A percentile compares a stretch with the other conserved stretches of the same genome.
Evolutionary conservation across 345 rosid genomes (phyloP).

Genomic region (Pelargonium nanum): DNA sequence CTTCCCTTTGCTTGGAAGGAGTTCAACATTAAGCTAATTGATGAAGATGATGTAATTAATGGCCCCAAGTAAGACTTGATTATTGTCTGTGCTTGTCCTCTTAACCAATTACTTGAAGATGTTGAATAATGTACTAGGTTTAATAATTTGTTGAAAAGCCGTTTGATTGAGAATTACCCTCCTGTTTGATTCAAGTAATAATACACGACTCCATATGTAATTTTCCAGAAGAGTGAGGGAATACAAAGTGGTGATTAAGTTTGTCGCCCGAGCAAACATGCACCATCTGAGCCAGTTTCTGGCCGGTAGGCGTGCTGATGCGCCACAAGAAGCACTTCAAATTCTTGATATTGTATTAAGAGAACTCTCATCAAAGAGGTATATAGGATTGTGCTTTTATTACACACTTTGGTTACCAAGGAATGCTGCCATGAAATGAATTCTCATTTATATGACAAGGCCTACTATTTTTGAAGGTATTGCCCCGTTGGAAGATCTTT

Average conservation of each 20-base stretch:
- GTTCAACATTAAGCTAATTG: slow-evolving; percentile 31
- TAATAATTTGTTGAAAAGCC: too few species aligned
- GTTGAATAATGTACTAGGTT: too few species aligned
- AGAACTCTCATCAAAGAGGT: slow-evolving; percentile 31
- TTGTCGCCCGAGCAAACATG: slow-evolving; percentile 46
- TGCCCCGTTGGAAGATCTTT: slow-evolving; percentile 47
- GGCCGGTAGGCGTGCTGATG: slow-evolving; percentile 38
- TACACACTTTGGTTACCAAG: neutral
- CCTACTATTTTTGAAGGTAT: slow-evolving; percentile 20
- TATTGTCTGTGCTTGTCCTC: neutral
- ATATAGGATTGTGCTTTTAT: neutral
- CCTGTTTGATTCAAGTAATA: too few species aligned
- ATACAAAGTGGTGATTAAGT: slow-evolving; percentile 36
- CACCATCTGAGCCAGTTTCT: slow-evolving; percentile 43
- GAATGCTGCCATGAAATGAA: neutral
- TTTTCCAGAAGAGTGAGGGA: slow-evolving; percentile 37
- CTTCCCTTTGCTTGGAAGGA: slow-evolving; percentile 41
- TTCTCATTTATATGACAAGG: neutral
- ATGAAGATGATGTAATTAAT: slow-evolving; percentile 42
- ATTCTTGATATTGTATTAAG: slow-evolving; percentile 51
- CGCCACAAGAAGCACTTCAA: slow-evolving; percentile 55
- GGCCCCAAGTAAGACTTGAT: slow-evolving; percentile 21
- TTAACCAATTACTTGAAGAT: neutral
- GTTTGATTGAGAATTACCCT: too few species aligned
- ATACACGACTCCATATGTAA: too few species aligned